These are phyloP conservation scores for Chalciporus chontae DNA, from an alignment of 768 basidiomycete species.

Conservation along the genomic window DNA sequence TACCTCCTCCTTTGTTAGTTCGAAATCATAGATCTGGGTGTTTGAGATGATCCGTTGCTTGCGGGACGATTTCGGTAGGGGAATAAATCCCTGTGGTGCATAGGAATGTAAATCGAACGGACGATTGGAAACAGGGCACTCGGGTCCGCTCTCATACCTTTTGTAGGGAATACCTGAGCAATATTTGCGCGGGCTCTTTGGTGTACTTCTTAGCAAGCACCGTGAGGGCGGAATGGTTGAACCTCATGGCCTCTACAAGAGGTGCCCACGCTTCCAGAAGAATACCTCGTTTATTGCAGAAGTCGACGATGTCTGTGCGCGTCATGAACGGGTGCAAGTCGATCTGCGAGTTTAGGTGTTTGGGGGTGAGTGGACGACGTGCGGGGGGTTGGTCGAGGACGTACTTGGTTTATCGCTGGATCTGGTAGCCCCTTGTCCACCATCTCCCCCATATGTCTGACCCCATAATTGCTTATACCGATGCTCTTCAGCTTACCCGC, in stretches of 20 bases:
- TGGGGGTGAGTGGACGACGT: constrained; percentile 3
- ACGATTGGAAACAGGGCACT: background rate
- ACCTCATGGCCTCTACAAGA: constrained; percentile 46
- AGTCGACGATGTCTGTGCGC: constrained; percentile 55
- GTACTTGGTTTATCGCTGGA: constrained; percentile 61
- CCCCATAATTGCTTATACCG: constrained; percentile 4
- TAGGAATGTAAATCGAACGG: background rate
- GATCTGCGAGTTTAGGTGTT: constrained; percentile 30
- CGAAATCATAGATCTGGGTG: constrained; percentile 60
- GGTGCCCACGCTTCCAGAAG: constrained; percentile 51
- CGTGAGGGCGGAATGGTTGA: constrained; percentile 52
- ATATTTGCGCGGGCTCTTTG: constrained; percentile 55
- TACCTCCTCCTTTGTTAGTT: constrained; percentile 49
- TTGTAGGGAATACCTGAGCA: constrained; percentile 60
- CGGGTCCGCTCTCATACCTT: constrained; percentile 41
- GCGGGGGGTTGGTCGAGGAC: constrained; percentile 6
- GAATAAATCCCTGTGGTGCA: constrained; percentile 38
- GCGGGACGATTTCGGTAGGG: constrained; percentile 62
- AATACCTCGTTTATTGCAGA: constrained; percentile 53
- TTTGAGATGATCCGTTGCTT: constrained; percentile 55
- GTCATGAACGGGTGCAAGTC: constrained; percentile 72
- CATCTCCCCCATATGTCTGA: constrained; percentile 52
- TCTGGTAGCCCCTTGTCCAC: constrained; percentile 42
- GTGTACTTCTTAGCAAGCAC: constrained; percentile 49
- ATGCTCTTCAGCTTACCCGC: background rate